Percentiles rank a stretch among this genome's conserved stretches.
phyloP scores from a whole-genome alignment of 345 rosid species.

The Reutealis trisperma region DNA sequence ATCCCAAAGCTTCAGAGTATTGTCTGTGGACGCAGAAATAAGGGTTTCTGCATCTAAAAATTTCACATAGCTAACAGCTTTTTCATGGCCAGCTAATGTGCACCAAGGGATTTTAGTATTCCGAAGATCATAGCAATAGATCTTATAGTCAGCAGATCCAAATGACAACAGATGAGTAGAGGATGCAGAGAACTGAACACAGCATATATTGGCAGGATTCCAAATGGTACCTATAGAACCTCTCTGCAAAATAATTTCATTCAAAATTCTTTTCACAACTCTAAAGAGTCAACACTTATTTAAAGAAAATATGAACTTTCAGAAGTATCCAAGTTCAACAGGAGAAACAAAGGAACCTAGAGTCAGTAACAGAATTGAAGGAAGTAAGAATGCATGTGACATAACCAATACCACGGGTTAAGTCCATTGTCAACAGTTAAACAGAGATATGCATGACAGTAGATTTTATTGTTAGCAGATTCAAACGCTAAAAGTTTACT shows the following conservation, averaged over 20 bases:
- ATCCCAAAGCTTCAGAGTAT: constrained; percentile 29
- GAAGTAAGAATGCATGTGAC: neutral
- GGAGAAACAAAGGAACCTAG: neutral
- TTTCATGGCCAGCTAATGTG: constrained; percentile 20
- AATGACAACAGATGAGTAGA: constrained; percentile 9
- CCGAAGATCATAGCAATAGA: constrained; percentile 27
- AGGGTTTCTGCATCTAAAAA: constrained; percentile 24
- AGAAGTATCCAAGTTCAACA: neutral
- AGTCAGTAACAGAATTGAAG: neutral
- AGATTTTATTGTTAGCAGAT: constrained; percentile 39
- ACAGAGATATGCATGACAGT: neutral
- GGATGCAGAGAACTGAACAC: constrained; percentile 25
- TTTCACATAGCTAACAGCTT: constrained; percentile 27
- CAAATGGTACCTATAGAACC: constrained; percentile 17
- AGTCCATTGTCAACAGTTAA: neutral
- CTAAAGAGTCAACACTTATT: neutral
- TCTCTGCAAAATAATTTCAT: constrained; percentile 6
- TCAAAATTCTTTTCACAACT: neutral
- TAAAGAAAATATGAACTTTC: neutral
- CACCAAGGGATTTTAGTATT: constrained; percentile 19
- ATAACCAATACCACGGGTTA: neutral
- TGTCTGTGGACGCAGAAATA: constrained; percentile 27
- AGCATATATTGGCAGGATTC: constrained; percentile 26
- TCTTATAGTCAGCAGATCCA: constrained; percentile 25
- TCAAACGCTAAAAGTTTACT: constrained; percentile 75